Percentiles rank a stretch among this genome's conserved stretches.
Conservation (phyloP, 805 yeast species). For the Saturnispora hagleri region DNA sequence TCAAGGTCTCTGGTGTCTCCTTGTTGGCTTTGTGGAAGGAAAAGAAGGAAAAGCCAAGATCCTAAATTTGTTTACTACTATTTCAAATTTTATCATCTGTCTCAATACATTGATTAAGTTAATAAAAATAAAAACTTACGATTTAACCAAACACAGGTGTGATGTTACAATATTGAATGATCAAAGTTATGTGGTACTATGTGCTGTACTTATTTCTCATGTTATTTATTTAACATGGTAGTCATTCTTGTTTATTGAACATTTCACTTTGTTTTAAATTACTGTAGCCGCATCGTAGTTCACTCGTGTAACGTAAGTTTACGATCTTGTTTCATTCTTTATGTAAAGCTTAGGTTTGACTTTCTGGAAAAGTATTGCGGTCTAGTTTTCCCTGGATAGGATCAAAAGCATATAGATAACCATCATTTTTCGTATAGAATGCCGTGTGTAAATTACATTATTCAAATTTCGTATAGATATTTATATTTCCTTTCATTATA, state of each 20-base stretch:
- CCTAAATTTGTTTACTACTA: constrained; percentile 39
- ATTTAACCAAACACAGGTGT: not conserved
- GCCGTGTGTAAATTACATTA: not conserved
- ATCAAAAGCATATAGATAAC: no score
- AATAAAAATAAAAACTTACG: not conserved
- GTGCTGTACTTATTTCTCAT: not conserved
- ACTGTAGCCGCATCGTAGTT: not conserved
- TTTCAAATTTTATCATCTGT: constrained; percentile 6
- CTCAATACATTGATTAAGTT: constrained; percentile 2
- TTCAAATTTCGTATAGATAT: not conserved
- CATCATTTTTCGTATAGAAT: no score
- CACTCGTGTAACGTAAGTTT: not conserved
- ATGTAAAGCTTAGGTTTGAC: no score
- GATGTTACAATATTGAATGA: not conserved
- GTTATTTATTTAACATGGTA: not conserved
- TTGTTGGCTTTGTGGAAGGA: constrained; percentile 99
- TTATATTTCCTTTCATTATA: not conserved
- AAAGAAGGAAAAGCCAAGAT: constrained; percentile 99
- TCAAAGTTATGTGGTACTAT: no score
- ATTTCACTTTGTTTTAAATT: not conserved
- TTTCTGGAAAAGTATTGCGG: no score
- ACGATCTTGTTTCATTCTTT: not conserved
- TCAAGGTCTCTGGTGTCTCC: constrained; percentile 99
- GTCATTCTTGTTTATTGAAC: not conserved
- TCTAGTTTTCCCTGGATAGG: no score